Conservation (phyloP, 805 yeast genomes). For the Scheffersomyces ergatensis region DNA sequence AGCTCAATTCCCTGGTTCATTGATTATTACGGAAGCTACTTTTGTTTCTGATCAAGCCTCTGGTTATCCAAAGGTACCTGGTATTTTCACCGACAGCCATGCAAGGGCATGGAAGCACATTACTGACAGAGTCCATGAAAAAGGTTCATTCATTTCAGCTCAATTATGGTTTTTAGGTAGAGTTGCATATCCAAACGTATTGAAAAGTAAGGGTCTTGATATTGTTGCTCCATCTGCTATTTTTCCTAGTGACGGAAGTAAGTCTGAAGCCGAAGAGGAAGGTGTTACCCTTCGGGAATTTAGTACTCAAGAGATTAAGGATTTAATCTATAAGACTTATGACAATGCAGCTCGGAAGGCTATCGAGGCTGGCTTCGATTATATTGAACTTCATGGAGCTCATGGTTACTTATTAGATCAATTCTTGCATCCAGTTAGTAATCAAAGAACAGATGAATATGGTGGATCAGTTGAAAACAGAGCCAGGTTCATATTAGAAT, state of each 20-base stretch:
- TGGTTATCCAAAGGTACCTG: constrained; percentile 43
- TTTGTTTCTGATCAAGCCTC: constrained; percentile 32
- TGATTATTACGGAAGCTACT: constrained; percentile 30
- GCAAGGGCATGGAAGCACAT: constrained; percentile 47
- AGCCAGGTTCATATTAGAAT: constrained; percentile 13
- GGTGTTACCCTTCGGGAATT: constrained; percentile 14
- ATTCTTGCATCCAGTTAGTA: constrained; percentile 15
- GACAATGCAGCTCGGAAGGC: constrained; percentile 14
- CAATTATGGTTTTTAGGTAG: constrained; percentile 58
- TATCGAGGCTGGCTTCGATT: constrained; percentile 19
- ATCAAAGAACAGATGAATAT: constrained; percentile 19
- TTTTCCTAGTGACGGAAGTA: constrained; percentile 12
- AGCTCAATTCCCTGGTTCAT: constrained; percentile 25
- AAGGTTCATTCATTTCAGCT: constrained; percentile 38
- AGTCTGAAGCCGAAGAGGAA: constrained; percentile 9
- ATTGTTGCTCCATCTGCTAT: constrained; percentile 13
- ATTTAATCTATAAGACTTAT: constrained; percentile 8
- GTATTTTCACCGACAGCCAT: constrained; percentile 48
- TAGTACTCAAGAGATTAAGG: constrained; percentile 15
- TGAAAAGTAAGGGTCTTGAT: constrained; percentile 17
- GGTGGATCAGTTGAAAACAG: constrained; percentile 24
- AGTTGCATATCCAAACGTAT: constrained; percentile 23
- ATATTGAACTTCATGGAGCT: constrained; percentile 21
- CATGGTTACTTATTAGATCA: constrained; percentile 22
- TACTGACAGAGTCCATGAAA: constrained; percentile 42